phyloP scores from a whole-genome alignment of 805 yeast genomes.

The Henningerozyma blattae region DNA sequence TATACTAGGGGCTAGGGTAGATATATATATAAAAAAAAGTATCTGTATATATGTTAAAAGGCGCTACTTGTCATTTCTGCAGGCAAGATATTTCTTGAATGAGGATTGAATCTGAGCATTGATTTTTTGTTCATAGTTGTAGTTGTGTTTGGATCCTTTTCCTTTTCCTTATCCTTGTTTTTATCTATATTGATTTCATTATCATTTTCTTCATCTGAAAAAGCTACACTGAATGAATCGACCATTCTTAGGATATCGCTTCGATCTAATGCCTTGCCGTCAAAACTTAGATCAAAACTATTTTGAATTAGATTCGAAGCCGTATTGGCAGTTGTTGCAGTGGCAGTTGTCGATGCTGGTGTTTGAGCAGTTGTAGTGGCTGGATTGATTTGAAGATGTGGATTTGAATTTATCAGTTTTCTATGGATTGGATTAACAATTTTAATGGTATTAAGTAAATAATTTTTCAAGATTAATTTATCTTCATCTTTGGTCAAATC shows the following conservation, averaged over 20 bases:
- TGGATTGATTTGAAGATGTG: not conserved
- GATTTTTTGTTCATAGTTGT: not conserved
- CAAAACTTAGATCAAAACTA: conserved; percentile 31
- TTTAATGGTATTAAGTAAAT: too few relatives aligned
- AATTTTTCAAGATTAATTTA: too few relatives aligned
- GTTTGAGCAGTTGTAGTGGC: not conserved
- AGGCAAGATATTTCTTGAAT: conserved; percentile 11
- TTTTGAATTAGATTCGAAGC: too few relatives aligned
- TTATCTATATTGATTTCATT: conserved; percentile 1
- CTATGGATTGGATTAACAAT: too few relatives aligned
- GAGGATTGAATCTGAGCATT: too few relatives aligned
- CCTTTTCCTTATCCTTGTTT: not conserved
- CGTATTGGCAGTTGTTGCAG: too few relatives aligned
- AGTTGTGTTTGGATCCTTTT: conserved; percentile 1
- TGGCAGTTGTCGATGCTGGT: not conserved
- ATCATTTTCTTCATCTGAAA: conserved; percentile 23
- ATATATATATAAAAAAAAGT: not conserved
- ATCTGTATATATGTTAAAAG: conserved; percentile 6
- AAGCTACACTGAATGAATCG: conserved; percentile 26
- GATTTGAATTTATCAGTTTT: too few relatives aligned
- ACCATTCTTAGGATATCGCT: conserved; percentile 31
- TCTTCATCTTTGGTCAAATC: too few relatives aligned
- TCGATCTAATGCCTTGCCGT: conserved; percentile 34
- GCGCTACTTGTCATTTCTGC: conserved; percentile 10
- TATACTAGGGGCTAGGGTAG: too few relatives aligned